Evolutionary conservation across 345 rosid genomes (phyloP).

Genomic region (Pelargonium nanum): DNA sequence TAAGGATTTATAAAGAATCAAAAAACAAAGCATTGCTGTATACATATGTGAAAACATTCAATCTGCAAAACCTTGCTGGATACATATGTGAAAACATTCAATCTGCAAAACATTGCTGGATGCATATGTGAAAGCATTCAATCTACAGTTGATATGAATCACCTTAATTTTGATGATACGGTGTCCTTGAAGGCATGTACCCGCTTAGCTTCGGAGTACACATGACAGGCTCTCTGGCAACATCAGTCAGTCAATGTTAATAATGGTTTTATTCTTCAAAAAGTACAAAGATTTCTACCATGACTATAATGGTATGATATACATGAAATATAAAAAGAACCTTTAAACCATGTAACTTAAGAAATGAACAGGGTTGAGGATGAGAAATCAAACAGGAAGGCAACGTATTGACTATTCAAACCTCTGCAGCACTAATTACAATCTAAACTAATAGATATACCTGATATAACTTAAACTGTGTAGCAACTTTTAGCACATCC

Average conservation of each 20-base stretch:
- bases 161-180: constrained; percentile 60
- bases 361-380: background rate
- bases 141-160: background rate
- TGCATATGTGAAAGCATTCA: background rate
- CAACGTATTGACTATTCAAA: background rate
- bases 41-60: too few relatives aligned
- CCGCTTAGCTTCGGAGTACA: constrained; percentile 79
- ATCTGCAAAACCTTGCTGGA: too few relatives aligned
- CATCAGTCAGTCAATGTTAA: background rate
- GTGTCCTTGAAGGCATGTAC: constrained; percentile 84
- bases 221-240: constrained; percentile 81
- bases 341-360: background rate
- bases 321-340: too few relatives aligned
- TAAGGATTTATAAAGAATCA: too few relatives aligned
- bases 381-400: background rate
- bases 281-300: too few relatives aligned
- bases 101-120: too few relatives aligned
- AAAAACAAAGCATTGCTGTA: too few relatives aligned
- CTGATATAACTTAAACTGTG: constrained; percentile 77
- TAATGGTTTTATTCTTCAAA: background rate
- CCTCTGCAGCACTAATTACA: background rate
- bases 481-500: constrained; percentile 72
- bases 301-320: too few relatives aligned
- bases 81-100: too few relatives aligned
- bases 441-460: constrained; percentile 18